A percentile compares a stretch with the other conserved stretches of the same genome.
Evolutionary conservation across 345 rosid genomes (phyloP).

Genomic region (Dipteronia dyeriana): DNA sequence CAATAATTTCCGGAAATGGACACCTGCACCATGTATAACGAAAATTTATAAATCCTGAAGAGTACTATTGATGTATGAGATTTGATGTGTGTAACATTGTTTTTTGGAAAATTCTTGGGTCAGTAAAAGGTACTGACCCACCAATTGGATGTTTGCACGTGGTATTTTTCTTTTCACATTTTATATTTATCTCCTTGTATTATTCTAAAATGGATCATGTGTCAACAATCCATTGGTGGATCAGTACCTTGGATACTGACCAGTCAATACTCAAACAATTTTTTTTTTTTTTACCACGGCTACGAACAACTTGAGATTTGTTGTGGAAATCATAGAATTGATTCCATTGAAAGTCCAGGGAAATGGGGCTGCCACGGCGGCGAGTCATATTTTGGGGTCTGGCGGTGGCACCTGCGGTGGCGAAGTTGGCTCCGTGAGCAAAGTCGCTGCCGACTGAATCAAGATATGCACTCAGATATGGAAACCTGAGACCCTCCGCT

Average conservation of each 20-base stretch:
- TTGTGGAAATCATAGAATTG: constrained; percentile 56
- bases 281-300: constrained; percentile 30
- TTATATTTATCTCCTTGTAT: too few species aligned
- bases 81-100: not conserved
- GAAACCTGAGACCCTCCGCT: constrained; percentile 64
- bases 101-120: too few species aligned
- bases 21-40: constrained; percentile 40
- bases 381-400: constrained; percentile 69
- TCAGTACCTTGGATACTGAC: too few species aligned
- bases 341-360: constrained; percentile 63
- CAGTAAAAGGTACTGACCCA: too few species aligned
- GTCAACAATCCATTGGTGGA: too few species aligned
- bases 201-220: too few species aligned
- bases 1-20: constrained; percentile 36
- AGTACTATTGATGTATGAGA: not conserved
- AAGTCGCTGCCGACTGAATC: constrained; percentile 81
- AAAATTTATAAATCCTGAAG: not conserved
- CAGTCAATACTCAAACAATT: too few species aligned
- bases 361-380: constrained; percentile 80
- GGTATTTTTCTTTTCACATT: too few species aligned
- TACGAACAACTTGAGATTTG: constrained; percentile 60
- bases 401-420: constrained; percentile 87
- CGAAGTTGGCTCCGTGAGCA: constrained; percentile 84
- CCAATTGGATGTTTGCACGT: too few species aligned
- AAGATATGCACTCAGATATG: constrained; percentile 72